A percentile compares a stretch with the other conserved stretches of the same genome.
Conservation (phyloP, 2,329 filamentous ascomycete genomes). For the Ustilaginoidea virens region DNA sequence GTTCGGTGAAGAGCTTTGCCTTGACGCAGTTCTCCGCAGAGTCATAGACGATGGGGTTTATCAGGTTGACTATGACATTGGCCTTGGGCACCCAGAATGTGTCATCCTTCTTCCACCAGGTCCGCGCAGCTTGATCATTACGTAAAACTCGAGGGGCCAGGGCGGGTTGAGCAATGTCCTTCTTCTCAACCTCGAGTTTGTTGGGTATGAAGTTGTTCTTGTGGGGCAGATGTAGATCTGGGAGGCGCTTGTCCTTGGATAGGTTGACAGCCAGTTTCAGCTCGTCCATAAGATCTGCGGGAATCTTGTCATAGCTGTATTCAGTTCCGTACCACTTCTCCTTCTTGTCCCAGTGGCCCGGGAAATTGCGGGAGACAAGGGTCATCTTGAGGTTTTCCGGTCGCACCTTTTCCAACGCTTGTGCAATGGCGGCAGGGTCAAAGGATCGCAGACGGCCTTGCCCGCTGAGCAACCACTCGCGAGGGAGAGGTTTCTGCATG, state of each 20-base stretch:
- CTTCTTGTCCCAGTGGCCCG: slow-evolving; percentile 70
- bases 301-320: slow-evolving; percentile 70
- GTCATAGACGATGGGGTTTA: slow-evolving; percentile 63
- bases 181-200: slow-evolving; percentile 87
- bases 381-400: slow-evolving; percentile 84
- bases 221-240: slow-evolving; percentile 71
- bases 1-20: slow-evolving; percentile 63
- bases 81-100: slow-evolving; percentile 97
- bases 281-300: slow-evolving; percentile 56
- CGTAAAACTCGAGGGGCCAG: slow-evolving; percentile 68
- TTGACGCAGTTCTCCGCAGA: slow-evolving; percentile 69
- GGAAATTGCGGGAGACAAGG: slow-evolving; percentile 69
- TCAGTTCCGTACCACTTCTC: slow-evolving; percentile 99
- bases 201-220: slow-evolving; percentile 93
- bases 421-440: slow-evolving; percentile 58
- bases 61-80: slow-evolving; percentile 66
- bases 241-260: slow-evolving; percentile 40
- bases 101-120: slow-evolving; percentile 98
- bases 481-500: slow-evolving; percentile 82
- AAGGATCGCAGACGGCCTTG: slow-evolving; percentile 65
- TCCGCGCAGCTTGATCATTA: slow-evolving; percentile 64
- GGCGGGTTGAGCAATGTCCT: slow-evolving; percentile 62
- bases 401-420: slow-evolving; percentile 56
- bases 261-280: slow-evolving; percentile 49
- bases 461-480: slow-evolving; percentile 78